Evolutionary conservation across 1,284 basidiomycete genomes (phyloP).

Genomic region (Chalciporus sp.): DNA sequence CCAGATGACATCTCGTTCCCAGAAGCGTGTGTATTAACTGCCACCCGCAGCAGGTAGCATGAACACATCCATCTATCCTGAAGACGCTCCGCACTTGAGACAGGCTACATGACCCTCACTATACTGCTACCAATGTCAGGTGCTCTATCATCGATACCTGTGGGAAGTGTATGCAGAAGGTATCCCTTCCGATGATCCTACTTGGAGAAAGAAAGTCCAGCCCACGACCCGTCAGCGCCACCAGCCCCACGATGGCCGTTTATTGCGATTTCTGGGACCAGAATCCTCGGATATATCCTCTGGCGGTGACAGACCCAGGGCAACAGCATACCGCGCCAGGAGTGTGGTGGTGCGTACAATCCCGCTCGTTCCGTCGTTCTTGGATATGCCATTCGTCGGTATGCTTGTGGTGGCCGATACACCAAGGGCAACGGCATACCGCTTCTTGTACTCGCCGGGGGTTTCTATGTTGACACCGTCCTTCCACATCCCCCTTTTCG

Average conservation of each 20-base stretch:
- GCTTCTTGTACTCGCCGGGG: constrained; percentile 80
- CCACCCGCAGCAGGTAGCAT: background rate
- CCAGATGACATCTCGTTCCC: background rate
- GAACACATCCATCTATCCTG: background rate
- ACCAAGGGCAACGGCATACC: constrained; percentile 44
- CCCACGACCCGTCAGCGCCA: background rate
- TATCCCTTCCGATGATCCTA: too few species aligned
- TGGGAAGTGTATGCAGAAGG: too few species aligned
- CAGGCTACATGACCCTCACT: background rate
- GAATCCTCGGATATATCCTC: too few species aligned
- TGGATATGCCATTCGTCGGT: background rate
- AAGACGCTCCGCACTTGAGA: background rate
- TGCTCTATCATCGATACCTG: too few species aligned
- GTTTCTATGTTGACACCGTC: constrained; percentile 59
- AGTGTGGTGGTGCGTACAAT: too few species aligned
- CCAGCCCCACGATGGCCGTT: background rate
- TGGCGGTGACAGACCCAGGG: background rate
- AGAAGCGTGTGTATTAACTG: background rate
- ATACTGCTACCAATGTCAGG: too few species aligned
- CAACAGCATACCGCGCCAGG: too few species aligned
- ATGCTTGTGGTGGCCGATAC: background rate
- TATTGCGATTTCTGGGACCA: background rate
- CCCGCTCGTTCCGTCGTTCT: background rate
- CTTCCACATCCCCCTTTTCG: constrained; percentile 74
- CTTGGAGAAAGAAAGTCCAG: background rate